Conservation (phyloP, 1,139 yeast species). For the Petasospora rhodanensis region DNA sequence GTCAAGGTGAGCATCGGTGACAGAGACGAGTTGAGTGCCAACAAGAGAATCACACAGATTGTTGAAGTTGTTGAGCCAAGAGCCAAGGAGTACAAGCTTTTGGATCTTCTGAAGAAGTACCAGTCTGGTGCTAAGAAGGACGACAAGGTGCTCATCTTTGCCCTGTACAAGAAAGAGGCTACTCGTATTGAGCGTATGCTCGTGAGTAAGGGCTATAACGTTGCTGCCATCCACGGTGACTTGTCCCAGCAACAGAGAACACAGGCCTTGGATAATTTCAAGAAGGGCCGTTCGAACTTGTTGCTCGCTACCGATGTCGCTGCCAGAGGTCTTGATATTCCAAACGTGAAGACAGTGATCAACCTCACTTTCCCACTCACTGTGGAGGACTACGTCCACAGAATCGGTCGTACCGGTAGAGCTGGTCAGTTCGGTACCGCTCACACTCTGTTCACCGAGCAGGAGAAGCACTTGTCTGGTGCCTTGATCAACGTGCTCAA, state of each 20-base stretch:
- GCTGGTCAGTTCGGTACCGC: conserved; percentile 96
- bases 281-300: conserved; percentile 69
- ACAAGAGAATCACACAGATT: conserved; percentile 85
- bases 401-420: conserved; percentile 98
- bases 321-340: conserved; percentile 97
- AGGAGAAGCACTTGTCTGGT: conserved; percentile 94
- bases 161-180: conserved; percentile 95
- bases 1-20: conserved; percentile 91
- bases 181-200: conserved; percentile 78
- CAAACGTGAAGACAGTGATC: conserved; percentile 93
- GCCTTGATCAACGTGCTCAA: conserved; percentile 87
- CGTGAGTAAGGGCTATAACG: conserved; percentile 66
- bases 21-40: conserved; percentile 83
- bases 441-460: conserved; percentile 92
- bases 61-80: conserved; percentile 69
- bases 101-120: conserved; percentile 70
- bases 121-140: conserved; percentile 59
- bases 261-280: conserved; percentile 78
- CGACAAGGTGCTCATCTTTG: conserved; percentile 86
- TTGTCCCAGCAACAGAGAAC: conserved; percentile 91
- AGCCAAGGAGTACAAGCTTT: conserved; percentile 66
- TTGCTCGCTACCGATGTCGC: conserved; percentile 98
- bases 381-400: conserved; percentile 95
- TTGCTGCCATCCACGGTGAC: conserved; percentile 96
- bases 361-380: conserved; percentile 96